Base-by-base conservation (phyloP, 441 rosid species). In the Corymbia citriodora region DNA sequence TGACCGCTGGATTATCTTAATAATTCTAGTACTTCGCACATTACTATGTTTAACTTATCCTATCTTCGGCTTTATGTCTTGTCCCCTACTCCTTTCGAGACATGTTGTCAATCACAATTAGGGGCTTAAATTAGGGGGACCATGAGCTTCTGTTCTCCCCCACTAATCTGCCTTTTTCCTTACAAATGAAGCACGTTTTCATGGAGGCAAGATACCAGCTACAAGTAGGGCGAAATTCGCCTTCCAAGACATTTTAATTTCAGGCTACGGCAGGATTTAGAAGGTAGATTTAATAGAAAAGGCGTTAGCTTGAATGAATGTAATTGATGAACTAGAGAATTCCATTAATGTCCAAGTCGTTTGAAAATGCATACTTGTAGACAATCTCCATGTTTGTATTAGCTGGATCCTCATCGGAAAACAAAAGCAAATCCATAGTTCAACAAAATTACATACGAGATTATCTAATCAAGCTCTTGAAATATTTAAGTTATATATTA, bases 401-500 rank as follows among this genome's bases (percentile, higher is more conserved):
- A 13, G 17, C 11, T 1, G 29, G 16, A 40, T 40, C 83, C 50
- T 23, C 14, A 36, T 21, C 8, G 16, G 40, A 72, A 72, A 74
- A 74, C 29, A 40, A 74, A 79, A 79, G n/a, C 17, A 40, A 40
- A 79, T 7, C 45, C n/a, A 12, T 45, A 79, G 2, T 40, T 79
- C 6, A 25, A 23, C 17, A 23, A 25, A 45, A 79, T 79, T n/a
- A 23, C 3, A 3, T 3, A 12, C 0, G 0, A 45, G n/a, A 48
- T 36, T 72, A 72, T 72, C 16, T 6, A 0, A 36, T 19, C 1
- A 1, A 21, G 18, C n/a, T 3, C 0, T 6, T 21, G 49, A 74
- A 40, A 40, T 0, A 74, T n/a, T 11, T 10, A 21, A 1, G 15
- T 40, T 48, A 79, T 79, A 79, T 40, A 21, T 40, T 0, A 45